phyloP scores from a whole-genome alignment of 2,329 filamentous ascomycete genomes.

The Verticillium dahliae region DNA sequence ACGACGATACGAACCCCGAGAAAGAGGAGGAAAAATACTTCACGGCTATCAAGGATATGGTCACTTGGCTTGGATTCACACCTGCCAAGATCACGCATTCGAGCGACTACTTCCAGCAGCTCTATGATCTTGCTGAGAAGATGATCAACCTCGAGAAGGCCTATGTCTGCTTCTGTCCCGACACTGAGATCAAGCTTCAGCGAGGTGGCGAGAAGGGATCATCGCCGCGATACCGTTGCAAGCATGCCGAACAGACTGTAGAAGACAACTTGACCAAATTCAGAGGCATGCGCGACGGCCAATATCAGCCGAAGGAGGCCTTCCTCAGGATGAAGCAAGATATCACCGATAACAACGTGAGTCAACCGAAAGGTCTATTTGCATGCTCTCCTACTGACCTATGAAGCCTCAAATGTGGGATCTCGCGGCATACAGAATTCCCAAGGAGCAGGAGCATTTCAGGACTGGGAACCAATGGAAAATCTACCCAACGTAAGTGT shows the following conservation, averaged over 20 bases:
- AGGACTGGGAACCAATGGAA: slow-evolving; percentile 79
- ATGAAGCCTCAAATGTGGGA: slow-evolving; percentile 94
- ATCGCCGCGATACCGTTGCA: slow-evolving; percentile 69
- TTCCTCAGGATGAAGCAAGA: slow-evolving; percentile 92
- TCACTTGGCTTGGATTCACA: slow-evolving; percentile 68
- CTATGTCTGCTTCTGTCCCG: slow-evolving; percentile 83
- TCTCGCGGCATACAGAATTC: slow-evolving; percentile 81
- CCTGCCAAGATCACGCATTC: slow-evolving; percentile 67
- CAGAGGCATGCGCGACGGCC: slow-evolving; percentile 82
- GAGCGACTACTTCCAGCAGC: slow-evolving; percentile 80
- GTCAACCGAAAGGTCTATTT: neutral
- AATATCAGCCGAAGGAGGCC: slow-evolving; percentile 79
- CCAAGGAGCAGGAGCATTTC: slow-evolving; percentile 64
- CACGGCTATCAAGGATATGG: slow-evolving; percentile 79
- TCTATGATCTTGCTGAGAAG: slow-evolving; percentile 86
- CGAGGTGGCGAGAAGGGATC: slow-evolving; percentile 69
- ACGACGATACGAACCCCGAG: slow-evolving; percentile 93
- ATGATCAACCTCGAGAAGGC: slow-evolving; percentile 64
- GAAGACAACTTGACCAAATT: slow-evolving; percentile 80
- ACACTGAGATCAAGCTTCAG: slow-evolving; percentile 79
- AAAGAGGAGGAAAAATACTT: slow-evolving; percentile 90
- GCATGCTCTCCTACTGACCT: neutral
- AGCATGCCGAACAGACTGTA: slow-evolving; percentile 66
- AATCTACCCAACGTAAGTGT: slow-evolving; percentile 70
- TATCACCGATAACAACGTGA: slow-evolving; percentile 64